Base-by-base conservation (phyloP, 495 filamentous ascomycete genomes). In the Physcia stellaris region DNA sequence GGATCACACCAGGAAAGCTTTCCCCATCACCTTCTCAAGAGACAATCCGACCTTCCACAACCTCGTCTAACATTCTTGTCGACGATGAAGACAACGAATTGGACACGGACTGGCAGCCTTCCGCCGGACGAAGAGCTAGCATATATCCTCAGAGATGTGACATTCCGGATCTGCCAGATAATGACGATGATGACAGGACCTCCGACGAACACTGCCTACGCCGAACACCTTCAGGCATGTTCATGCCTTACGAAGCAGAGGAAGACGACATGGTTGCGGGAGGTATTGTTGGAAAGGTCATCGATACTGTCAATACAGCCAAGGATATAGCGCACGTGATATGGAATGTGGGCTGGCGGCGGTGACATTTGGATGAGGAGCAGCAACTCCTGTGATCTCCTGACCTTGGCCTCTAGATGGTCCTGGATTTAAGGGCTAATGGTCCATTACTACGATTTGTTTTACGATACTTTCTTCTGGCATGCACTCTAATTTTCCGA, bases 331-430 rank as follows among this genome's bases (percentile, higher is more conserved):
- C 81, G 26, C 84, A 93, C 63, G 86, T 96, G 26, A 84, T 96
- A 46, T 93, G 86, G 87, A 98, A 98, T 54, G 90, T 96, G 39
- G 88, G 88, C 24, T 95, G 88, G 90, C 73, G 82, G 47, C 68
- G 74, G 46, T 86, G 51, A 80, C n/a, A n/a, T n/a, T n/a, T n/a
- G n/a, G n/a, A n/a, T n/a, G n/a, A n/a, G n/a, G n/a, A n/a, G n/a
- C n/a, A n/a, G n/a, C n/a, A n/a, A n/a, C n/a, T n/a, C n/a, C n/a
- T n/a, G n/a, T n/a, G n/a, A n/a, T n/a, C n/a, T n/a, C n/a, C n/a
- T n/a, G n/a, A n/a, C n/a, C n/a, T n/a, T n/a, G n/a, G n/a, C n/a
- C n/a, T n/a, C n/a, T n/a, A n/a, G n/a, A n/a, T n/a, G 18, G 11
- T 38, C n/a, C 26, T n/a, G 26, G n/a, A 28, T 28, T n/a, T n/a